Conservation (phyloP, 345 rosid genomes). For the Xanthoceras sorbifolium region DNA sequence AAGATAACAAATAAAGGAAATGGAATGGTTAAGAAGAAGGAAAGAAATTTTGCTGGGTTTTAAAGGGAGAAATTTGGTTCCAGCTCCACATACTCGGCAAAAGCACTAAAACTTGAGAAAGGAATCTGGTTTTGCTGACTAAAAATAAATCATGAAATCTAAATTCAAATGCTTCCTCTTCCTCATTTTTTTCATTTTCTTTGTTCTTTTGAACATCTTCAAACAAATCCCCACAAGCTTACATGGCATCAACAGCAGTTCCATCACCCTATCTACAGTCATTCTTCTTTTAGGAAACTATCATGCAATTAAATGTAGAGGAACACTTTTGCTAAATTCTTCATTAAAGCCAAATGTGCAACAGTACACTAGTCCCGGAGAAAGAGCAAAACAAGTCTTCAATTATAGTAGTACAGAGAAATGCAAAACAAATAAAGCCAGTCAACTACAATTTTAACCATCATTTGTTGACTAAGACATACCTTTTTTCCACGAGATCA, state of each 20-base stretch:
- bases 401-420: background rate
- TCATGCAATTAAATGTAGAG: background rate
- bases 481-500: conserved; percentile 86
- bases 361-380: background rate
- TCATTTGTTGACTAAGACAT: conserved; percentile 9
- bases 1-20: no score
- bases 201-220: background rate
- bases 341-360: background rate
- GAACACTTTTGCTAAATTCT: background rate
- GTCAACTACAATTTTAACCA: background rate
- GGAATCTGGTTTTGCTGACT: background rate
- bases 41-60: background rate
- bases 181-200: background rate
- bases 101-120: background rate
- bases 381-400: background rate
- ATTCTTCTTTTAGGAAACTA: background rate
- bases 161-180: background rate
- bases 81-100: background rate
- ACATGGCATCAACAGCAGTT: background rate
- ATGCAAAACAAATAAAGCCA: background rate
- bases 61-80: background rate
- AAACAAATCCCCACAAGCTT: background rate
- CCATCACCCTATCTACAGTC: background rate
- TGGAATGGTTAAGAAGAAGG: background rate
- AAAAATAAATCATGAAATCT: background rate